These are phyloP conservation scores for Hypomyces rosellus DNA, from an alignment of 2,329 filamentous ascomycete genomes.

Conservation along the genomic window DNA sequence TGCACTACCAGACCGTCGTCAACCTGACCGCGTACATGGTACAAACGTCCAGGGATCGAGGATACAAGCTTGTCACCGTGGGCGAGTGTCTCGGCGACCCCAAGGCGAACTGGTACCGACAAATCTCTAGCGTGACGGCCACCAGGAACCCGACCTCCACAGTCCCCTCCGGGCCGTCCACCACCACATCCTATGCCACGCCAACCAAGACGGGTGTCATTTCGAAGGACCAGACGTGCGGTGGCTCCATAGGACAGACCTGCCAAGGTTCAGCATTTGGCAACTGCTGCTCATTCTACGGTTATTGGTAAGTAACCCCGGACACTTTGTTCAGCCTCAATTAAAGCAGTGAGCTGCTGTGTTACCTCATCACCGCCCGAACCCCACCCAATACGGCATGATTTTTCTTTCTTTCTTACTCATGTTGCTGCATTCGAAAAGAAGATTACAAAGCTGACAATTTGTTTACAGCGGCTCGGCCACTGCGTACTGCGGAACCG, in stretches of 20 bases:
- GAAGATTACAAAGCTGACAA: background rate
- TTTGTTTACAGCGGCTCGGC: conserved; percentile 23
- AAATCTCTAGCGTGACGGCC: conserved; percentile 13
- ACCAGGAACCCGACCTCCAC: conserved; percentile 2
- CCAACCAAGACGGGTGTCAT: conserved; percentile 18
- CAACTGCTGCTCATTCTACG: conserved; percentile 35
- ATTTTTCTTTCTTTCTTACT: background rate
- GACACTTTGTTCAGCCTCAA: too few species aligned
- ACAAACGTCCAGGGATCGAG: conserved; percentile 31
- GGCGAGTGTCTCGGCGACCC: conserved; percentile 52
- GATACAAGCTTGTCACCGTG: conserved; percentile 45
- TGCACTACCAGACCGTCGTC: conserved; percentile 40
- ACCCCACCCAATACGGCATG: background rate
- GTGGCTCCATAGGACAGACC: conserved; percentile 27
- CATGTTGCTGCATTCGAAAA: background rate
- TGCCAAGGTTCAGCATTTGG: conserved; percentile 31
- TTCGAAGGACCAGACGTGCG: conserved; percentile 32
- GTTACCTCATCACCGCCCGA: background rate
- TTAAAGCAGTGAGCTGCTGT: background rate
- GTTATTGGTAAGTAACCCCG: conserved; percentile 30
- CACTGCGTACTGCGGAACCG: conserved; percentile 30
- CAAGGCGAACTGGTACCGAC: conserved; percentile 46
- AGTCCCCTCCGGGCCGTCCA: background rate
- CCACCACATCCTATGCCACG: conserved; percentile 12
- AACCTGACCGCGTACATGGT: conserved; percentile 40